Base-by-base conservation (phyloP, 2,329 filamentous ascomycete species). In the Ophiocordyceps unilateralis region DNA sequence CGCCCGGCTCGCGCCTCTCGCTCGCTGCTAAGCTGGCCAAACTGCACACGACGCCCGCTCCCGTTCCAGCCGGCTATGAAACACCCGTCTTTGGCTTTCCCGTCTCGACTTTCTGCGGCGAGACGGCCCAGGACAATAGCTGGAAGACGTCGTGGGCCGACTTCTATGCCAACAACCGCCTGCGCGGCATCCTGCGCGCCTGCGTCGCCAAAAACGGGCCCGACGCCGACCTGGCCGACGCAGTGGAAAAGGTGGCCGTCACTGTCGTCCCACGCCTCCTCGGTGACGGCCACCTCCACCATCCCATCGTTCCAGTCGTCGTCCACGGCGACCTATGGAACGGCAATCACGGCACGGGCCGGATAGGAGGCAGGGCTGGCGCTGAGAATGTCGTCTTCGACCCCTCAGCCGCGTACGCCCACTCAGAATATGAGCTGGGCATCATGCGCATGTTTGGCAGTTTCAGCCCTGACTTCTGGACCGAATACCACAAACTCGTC, bases 371-470 rank as follows among this genome's bases (percentile, higher is more conserved):
- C 2, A 51, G 56, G 26, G 67, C 69, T 0, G 69, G 65, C 1
- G 62, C 68, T 0, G 83, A 88, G 50, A 80, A 87, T 49, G 76
- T 94, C 1, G 75, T 93, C 1, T 95, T 78, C 55, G 89, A 95
- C 55, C 78, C 87, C 0, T 81, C 81, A 2, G 73, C 77, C 37
- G 83, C 82, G 48, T 95, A 93, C 55, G 85, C 81, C 1, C 88
- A 95, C 57, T 81, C 72, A 2, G 89, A 96, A 65, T 95, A 81
- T 59, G 89, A 95, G 51, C 65, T 93, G 42, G 89, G 89, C 1
- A 94, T 93, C 50, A 95, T 95, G 87, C 75, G 73, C 42, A 93
- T 95, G 87, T 96, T 95, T 69, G 88, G 88, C 0, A 89, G 89
- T 0, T 94, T 93, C 59, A 78, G 78, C 1, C 53, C 59, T 0